These are phyloP conservation scores for Pseudozyma thailandica DNA, from an alignment of 1,284 basidiomycete genomes.

Conservation along the genomic window DNA sequence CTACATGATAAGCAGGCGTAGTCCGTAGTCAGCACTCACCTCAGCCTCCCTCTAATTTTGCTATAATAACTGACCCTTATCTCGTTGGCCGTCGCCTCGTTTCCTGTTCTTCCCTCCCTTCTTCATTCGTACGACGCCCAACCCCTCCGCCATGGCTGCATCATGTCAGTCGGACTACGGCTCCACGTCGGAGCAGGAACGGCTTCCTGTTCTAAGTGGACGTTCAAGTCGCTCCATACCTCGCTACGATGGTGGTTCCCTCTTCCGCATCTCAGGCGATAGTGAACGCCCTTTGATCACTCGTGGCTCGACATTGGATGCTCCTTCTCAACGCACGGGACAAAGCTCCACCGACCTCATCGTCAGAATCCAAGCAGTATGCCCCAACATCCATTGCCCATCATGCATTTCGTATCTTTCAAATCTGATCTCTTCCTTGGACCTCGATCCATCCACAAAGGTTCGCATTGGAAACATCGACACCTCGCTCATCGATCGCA, in stretches of 20 bases:
- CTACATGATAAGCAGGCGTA: no score
- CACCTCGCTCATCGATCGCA: constrained; percentile 67
- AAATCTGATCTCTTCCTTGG: constrained; percentile 54
- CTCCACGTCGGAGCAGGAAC: constrained; percentile 10
- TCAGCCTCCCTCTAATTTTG: no score
- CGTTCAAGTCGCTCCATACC: constrained; percentile 2
- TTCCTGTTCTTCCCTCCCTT: not conserved
- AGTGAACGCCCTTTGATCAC: constrained; percentile 1
- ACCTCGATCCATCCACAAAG: constrained; percentile 13
- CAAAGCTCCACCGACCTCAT: constrained; percentile 17
- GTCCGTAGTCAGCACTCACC: no score
- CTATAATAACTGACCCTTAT: no score
- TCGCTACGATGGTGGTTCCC: constrained; percentile 1
- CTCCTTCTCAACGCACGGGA: not conserved
- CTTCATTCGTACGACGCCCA: not conserved
- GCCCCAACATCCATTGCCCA: constrained; percentile 68
- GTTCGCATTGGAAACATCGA: constrained; percentile 47
- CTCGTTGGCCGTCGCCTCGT: not conserved
- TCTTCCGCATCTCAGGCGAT: not conserved
- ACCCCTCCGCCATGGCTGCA: not conserved
- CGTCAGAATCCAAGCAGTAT: constrained; percentile 24
- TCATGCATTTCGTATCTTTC: constrained; percentile 69
- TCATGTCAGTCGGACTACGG: not conserved
- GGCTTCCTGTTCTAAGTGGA: constrained; percentile 2
- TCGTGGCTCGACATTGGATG: not conserved